Percentiles rank a stretch among this genome's conserved stretches.
Evolutionary conservation across 2,329 filamentous ascomycete species (phyloP).

Genomic region (Orbilia quercus): DNA sequence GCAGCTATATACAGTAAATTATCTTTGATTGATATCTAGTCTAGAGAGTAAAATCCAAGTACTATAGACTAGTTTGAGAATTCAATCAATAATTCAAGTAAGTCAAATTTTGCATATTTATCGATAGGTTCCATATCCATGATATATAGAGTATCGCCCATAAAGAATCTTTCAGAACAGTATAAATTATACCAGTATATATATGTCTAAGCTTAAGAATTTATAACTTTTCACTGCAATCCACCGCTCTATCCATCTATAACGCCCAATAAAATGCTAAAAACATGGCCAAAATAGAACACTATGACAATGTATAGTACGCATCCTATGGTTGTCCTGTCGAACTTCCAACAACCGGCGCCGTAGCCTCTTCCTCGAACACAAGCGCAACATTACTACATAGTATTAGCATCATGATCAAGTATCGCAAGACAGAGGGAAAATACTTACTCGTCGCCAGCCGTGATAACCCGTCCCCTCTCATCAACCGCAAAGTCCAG

Average conservation of each 20-base stretch:
- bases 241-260: constrained; percentile 34
- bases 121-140: no score
- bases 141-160: no score
- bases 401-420: constrained; percentile 16
- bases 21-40: no score
- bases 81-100: no score
- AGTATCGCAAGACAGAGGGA: background rate
- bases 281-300: constrained; percentile 11
- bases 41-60: no score
- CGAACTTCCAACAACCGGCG: constrained; percentile 33
- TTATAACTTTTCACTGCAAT: constrained; percentile 20
- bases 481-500: constrained; percentile 43
- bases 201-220: no score
- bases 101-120: no score
- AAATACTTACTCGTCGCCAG: constrained; percentile 55
- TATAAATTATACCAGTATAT: no score
- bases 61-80: no score
- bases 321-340: constrained; percentile 26
- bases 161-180: no score
- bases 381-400: constrained; percentile 45
- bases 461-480: constrained; percentile 33
- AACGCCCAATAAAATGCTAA: constrained; percentile 44
- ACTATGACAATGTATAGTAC: background rate
- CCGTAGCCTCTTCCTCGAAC: constrained; percentile 29
- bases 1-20: no score